Conservation (phyloP, 2,329 filamentous ascomycete genomes). For the Fusarium zealandicum region DNA sequence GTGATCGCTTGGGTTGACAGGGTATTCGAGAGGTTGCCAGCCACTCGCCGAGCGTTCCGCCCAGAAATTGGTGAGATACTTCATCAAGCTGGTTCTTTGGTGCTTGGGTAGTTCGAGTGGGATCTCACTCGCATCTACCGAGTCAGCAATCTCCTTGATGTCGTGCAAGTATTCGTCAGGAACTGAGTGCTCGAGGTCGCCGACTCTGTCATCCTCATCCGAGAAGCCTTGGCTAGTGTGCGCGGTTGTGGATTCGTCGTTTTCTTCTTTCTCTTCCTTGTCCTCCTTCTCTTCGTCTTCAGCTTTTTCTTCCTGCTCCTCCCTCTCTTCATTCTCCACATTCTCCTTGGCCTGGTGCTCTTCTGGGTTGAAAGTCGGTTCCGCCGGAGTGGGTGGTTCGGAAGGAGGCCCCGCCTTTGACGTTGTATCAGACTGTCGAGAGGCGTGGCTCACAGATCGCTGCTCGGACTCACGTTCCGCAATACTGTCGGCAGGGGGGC, state of each 20-base stretch:
- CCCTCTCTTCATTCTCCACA: conserved; percentile 40
- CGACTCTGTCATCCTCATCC: conserved; percentile 72
- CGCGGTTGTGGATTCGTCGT: conserved; percentile 41
- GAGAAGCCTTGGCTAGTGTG: conserved; percentile 63
- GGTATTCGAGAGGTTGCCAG: conserved; percentile 92
- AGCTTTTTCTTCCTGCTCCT: conserved; percentile 34
- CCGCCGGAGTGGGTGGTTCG: conserved; percentile 37
- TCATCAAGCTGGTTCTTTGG: conserved; percentile 91
- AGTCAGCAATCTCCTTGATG: conserved; percentile 67
- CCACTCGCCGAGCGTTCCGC: conserved; percentile 95
- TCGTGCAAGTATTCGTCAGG: conserved; percentile 73
- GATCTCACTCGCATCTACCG: conserved; percentile 67
- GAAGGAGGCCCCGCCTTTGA: conserved; percentile 25
- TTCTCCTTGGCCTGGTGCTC: conserved; percentile 35
- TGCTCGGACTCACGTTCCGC: conserved; percentile 45
- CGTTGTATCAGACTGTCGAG: conserved; percentile 42
- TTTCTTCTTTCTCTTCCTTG: conserved; percentile 42
- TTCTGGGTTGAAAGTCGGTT: conserved; percentile 33
- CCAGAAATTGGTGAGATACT: conserved; percentile 97
- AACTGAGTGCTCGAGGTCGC: conserved; percentile 75
- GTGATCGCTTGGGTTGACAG: conserved; percentile 85
- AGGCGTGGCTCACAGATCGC: conserved; percentile 35
- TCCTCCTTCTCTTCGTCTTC: conserved; percentile 40
- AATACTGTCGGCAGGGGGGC: conserved; percentile 56
- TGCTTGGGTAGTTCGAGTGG: conserved; percentile 85